Evolutionary conservation across 2,329 filamentous ascomycete species (phyloP), one percentile per base, ranked within the genome.

Genomic region (Epichloe sibirici): DNA sequence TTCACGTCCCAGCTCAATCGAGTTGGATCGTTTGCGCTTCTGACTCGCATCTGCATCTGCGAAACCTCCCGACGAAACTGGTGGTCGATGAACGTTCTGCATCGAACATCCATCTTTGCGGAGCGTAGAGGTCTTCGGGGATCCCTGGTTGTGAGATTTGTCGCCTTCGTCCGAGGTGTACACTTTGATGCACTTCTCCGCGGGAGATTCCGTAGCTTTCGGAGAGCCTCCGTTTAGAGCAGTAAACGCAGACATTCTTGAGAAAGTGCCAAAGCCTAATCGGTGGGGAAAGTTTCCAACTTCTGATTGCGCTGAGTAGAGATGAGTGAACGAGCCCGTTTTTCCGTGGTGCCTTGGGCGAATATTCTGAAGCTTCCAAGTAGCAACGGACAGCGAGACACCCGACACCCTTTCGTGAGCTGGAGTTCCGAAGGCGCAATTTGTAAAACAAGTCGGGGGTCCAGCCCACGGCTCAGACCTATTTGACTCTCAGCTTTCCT

Each of bases 21-120:
- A 87, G 45, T 74, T 70, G 6, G 86, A 88, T 55, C 86, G 79
- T 67, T 89, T 91, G 61, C 82, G 79, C 67, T 84, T 85, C 59
- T 81, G 75, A 17, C 75, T 69, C 15, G 61, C 63, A 38, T 82
- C 77, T n/a, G 64, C 61, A 35, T 76, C 71, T 5, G 72, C 58
- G 59, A 74, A 73, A 39, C 57, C 57, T 45, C 69, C 58, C 2
- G 71, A 61, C 49, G 69, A 68, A 56, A 72, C 71, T 15, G 69
- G 60, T 38, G 69, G 62, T 51, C 72, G 66, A 4, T 78, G 75
- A 42, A 65, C 59, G 45, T 62, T 67, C 21, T 71, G 64, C 4
- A 61, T 63, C 34, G 71, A 62, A 69, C 74, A 74, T 49, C 67
- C 67, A 12, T 75, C 74, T 49, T 58, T 69, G 57, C 67, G 69